Conservation (phyloP, 371 early-diverging fungal species). For the Mucor racemosus region DNA sequence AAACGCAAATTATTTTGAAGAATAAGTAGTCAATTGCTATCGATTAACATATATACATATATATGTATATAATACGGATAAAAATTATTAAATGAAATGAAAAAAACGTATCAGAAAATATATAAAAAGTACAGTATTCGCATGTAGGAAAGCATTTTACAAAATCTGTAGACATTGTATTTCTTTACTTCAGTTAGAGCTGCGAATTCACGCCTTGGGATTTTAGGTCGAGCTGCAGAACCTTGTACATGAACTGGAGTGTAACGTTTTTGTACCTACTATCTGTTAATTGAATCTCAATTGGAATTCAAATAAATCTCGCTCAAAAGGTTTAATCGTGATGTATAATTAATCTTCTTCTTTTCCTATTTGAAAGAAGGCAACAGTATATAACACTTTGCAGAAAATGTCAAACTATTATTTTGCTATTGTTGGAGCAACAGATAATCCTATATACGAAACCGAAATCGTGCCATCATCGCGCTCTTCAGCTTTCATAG, state of each 20-base stretch:
- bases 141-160: too few species aligned
- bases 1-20: too few species aligned
- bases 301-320: neutral
- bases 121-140: too few species aligned
- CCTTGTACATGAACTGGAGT: neutral
- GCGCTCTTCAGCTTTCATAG: constrained; percentile 40
- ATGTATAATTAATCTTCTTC: neutral
- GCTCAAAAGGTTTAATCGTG: neutral
- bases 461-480: constrained; percentile 78
- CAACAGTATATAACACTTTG: neutral
- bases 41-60: too few species aligned
- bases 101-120: too few species aligned
- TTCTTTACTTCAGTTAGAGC: too few species aligned
- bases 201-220: too few species aligned
- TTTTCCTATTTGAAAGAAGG: neutral
- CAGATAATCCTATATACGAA: constrained; percentile 94
- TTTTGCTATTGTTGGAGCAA: constrained; percentile 92
- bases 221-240: too few species aligned
- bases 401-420: constrained; percentile 71
- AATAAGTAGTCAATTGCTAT: too few species aligned
- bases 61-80: too few species aligned
- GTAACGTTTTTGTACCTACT: neutral
- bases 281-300: neutral
- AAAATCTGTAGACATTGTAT: too few species aligned
- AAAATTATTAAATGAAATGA: too few species aligned